Evolutionary conservation across 1,284 basidiomycete genomes (phyloP), one percentile per base, ranked within the genome.

Genomic region (Apiotrichum montevideense): DNA sequence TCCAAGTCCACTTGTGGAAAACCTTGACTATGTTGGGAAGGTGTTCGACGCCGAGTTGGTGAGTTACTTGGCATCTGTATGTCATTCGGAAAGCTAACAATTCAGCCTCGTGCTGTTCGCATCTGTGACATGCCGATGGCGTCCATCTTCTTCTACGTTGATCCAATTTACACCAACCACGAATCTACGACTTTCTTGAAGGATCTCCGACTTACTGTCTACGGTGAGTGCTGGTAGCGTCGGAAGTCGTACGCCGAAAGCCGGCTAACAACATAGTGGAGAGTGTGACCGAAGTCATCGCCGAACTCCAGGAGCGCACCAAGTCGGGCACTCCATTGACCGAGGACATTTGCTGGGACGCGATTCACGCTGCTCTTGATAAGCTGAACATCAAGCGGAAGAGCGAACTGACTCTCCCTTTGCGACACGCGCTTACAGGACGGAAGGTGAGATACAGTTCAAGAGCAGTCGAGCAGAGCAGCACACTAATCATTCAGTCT

Each of bases 391-490:
- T 83, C 43, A 79, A 80, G 53, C 78, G 77, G 44, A 86, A 83
- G 54, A 54, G 56, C 55, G 65, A 78, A 13, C 82, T 88, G 59
- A 85, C 90, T 83, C 85, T 82, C 2, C 81, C 84, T 0, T 71
- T 93, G 45, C 77, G 92, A 50, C 83, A 88, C 66, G 87, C 86
- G 3, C 73, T 94, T 60, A 91, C 87, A 0, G 90, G 85, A 1
- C 82, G 84, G 76, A 88, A 87, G 82, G 90, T 88, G 52, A 34
- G 80, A 71, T 7, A 39, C 37, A 8, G 7, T 7, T 13, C 37
- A 39, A 7, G 7, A 39, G 7, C 37, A 39, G 8, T 39, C 21
- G 21, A 21, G 21, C 21, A 21, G 37, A 39, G 7, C 21, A 21
- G 21, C 21, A 21, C 21, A 21, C 29, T 21, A 21, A 21, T 21